A percentile compares a stretch with the other conserved stretches of the same genome.
These are phyloP conservation scores for Astrocystis sublimbata DNA, from an alignment of 495 filamentous ascomycete species.

Conservation along the genomic window DNA sequence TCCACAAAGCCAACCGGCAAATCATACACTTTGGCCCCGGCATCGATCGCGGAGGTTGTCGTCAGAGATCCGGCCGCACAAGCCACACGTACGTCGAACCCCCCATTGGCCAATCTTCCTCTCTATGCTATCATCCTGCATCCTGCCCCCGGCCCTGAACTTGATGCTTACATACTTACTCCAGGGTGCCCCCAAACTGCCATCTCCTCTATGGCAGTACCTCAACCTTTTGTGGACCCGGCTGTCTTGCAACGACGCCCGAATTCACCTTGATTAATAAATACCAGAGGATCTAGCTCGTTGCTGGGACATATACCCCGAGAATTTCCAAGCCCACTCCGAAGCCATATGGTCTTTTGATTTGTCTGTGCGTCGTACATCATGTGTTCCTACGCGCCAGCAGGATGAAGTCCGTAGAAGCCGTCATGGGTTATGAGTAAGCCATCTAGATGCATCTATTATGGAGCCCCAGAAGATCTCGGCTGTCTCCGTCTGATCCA, in stretches of 20 bases:
- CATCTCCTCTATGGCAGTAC: conserved; percentile 37
- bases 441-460: too few species aligned
- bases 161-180: conserved; percentile 7
- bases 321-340: too few species aligned
- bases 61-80: conserved; percentile 27
- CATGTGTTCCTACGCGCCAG: too few species aligned
- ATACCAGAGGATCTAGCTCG: background rate
- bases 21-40: conserved; percentile 37
- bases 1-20: conserved; percentile 19
- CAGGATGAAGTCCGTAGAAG: too few species aligned
- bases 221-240: conserved; percentile 46
- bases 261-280: background rate
- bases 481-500: too few species aligned
- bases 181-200: conserved; percentile 22
- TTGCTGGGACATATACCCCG: background rate
- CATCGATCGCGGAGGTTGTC: conserved; percentile 36
- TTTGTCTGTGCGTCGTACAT: too few species aligned
- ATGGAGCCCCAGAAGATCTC: too few species aligned
- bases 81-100: conserved; percentile 21
- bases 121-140: background rate
- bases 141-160: background rate
- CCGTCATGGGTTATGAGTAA: too few species aligned
- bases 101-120: conserved; percentile 10
- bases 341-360: too few species aligned
- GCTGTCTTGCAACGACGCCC: conserved; percentile 31